phyloP scores from a whole-genome alignment of 306 rosid genomes.

The Quercus ilex region DNA sequence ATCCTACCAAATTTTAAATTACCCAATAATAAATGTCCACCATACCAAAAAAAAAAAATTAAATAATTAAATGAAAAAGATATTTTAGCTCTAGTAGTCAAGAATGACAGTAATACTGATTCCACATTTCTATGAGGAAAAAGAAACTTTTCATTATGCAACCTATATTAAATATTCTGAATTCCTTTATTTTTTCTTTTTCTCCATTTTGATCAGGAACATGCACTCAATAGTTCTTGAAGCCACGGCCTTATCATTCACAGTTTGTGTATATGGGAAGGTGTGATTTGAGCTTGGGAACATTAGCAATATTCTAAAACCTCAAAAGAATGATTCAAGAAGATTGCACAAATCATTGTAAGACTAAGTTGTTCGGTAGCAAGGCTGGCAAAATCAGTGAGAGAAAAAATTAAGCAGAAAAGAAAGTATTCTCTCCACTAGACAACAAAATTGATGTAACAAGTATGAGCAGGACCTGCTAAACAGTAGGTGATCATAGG shows the following conservation, averaged over 20 bases:
- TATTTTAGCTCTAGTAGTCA: slow-evolving; percentile 3
- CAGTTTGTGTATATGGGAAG: not conserved
- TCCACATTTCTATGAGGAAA: not conserved
- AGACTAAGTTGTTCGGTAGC: not conserved
- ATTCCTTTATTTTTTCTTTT: not conserved
- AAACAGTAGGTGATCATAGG: slow-evolving; percentile 91
- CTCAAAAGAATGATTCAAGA: not conserved
- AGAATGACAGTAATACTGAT: not conserved
- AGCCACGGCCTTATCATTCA: not conserved
- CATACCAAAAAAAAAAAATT: not conserved
- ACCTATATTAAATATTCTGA: not conserved
- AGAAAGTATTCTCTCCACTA: not conserved
- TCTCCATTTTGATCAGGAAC: not conserved
- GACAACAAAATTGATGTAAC: not conserved
- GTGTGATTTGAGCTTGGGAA: not conserved
- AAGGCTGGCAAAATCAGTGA: not conserved
- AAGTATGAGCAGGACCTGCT: slow-evolving; percentile 71
- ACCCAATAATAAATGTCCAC: not conserved
- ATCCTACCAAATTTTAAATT: not conserved
- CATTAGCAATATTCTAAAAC: not conserved
- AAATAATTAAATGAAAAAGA: not conserved
- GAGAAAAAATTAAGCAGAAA: not conserved
- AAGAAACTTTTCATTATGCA: not conserved
- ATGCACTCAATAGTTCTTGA: not conserved
- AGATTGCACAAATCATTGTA: not conserved